Evolutionary conservation across 2,329 filamentous ascomycete species (phyloP), one percentile per base, ranked within the genome.

Genomic region (Curvularia sp.): DNA sequence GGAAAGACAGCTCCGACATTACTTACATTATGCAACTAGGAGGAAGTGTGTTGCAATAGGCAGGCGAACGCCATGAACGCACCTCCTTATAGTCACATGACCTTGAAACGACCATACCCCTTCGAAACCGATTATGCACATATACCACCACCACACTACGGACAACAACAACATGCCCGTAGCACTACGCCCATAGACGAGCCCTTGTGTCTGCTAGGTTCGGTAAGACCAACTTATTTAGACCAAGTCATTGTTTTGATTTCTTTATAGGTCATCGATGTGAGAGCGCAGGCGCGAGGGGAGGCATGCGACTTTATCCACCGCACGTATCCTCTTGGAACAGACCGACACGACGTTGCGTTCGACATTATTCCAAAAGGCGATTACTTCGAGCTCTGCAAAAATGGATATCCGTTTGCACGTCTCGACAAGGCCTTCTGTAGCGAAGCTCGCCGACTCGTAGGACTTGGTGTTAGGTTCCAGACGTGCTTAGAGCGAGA

Each of bases 391-490:
- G 55, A 53, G 28, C 30, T 57, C 23, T 18, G 3, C 3, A 45
- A 9, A 13, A 30, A 45, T 12, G 42, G 42, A 8, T 15, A 23
- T 6, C 25, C 15, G 46, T 53, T 57, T 42, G 55, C 55, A 53
- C 55, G 48, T 19, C 49, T 57, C n/a, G 49, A 53, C 28, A 57
- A 57, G 42, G 46, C 39, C 23, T 57, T 57, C 32, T 57, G 55
- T 28, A 49, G 32, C 21, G 49, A 42, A 42, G 55, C 55, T 28
- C 55, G 55, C 12, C 49, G 30, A n/a, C 49, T 57, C 27, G 42
- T 53, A n/a, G 41, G 42, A 42, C 28, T 53, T 30, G 43, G 42
- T 3, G 49, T 53, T 48, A 28, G 5, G 7, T 57, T 57, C 19
- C 49, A 49, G 21, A 49, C 49, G 10, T 43, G 30, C 6, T 9